Percentiles rank a stretch among this genome's conserved stretches.
Conservation (phyloP, 2,329 filamentous ascomycete genomes). For the Penicillium sp. region DNA sequence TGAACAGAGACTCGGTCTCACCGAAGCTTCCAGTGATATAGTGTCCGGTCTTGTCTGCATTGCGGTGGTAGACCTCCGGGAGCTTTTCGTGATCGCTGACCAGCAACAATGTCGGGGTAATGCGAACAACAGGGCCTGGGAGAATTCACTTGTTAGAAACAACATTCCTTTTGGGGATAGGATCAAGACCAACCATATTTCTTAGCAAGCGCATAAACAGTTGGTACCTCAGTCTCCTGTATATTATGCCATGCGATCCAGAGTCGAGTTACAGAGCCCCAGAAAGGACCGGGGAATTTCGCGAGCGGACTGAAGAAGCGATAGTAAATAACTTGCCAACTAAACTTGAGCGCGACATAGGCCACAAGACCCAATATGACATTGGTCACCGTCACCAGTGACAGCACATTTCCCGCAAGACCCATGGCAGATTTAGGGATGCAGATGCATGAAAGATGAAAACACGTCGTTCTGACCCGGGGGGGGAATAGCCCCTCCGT, state of each 20-base stretch:
- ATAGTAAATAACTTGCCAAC: conserved; percentile 42
- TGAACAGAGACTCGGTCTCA: conserved; percentile 55
- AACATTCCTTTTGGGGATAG: background rate
- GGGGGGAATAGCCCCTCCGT: background rate
- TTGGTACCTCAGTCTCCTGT: conserved; percentile 46
- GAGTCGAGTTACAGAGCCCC: conserved; percentile 53
- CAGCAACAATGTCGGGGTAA: conserved; percentile 54
- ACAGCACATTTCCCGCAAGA: conserved; percentile 23
- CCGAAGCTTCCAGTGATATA: conserved; percentile 60
- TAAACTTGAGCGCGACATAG: conserved; percentile 24
- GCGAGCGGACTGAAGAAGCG: conserved; percentile 53
- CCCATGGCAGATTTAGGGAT: conserved; percentile 21
- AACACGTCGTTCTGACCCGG: background rate
- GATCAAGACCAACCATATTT: conserved; percentile 45
- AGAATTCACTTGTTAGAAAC: background rate
- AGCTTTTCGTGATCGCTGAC: conserved; percentile 55
- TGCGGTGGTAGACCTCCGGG: conserved; percentile 55
- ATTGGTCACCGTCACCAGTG: conserved; percentile 29
- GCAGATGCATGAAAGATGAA: conserved; percentile 7
- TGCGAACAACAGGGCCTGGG: conserved; percentile 52
- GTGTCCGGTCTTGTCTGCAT: conserved; percentile 57
- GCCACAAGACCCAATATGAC: conserved; percentile 20
- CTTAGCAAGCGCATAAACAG: conserved; percentile 44
- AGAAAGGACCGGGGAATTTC: conserved; percentile 55
- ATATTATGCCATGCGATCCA: conserved; percentile 55